Base-by-base conservation (phyloP, 73 alveolate species). In the Strombidium stylifer region DNA sequence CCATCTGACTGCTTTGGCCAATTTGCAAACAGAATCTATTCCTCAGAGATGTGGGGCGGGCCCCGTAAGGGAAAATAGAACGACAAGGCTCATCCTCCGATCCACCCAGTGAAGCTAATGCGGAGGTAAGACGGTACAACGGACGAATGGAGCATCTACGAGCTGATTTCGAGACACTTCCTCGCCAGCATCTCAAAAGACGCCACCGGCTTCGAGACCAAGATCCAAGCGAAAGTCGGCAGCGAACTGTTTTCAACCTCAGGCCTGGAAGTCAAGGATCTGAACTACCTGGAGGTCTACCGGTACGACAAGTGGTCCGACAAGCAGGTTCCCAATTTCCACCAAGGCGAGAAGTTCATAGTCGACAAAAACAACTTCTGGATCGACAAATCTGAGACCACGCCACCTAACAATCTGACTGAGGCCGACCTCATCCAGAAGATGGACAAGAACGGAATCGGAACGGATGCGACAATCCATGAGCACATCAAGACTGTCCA, bases 401-500 rank as follows among this genome's bases (percentile, higher is more conserved):
- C 79, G 30, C 97, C 99, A 19, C 99, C 99, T 0, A 69, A 70
- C 16, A 86, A 91, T 39, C 79, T 96, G 41, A 92, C 96, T 62
- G 99, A 96, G 74, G 83, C 97, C 35, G 99, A 93, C 60, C 80
- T 96, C 37, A 96, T 96, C 15, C 70, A 88, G 8, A 18, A 67
- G 68, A 96, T 96, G 99, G 99, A 96, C 77, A 72, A 87, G 49
- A 86, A 95, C 59, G 98, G 98, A 21, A 94, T 96, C 11, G 99
- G 99, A 20, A 96, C 99, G 10, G 99, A 96, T 79, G 99, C 99
- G 0, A 96, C 99, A 0, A 96, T 96, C 65, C 99, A 96, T 82
- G 99, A 96, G 62, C 99, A 96, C 77, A 96, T 96, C 39, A 94
- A 94, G 71, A 96, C 96, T 44, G 72, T 96, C 34, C 44, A 69